Percentiles rank a stretch among this genome's conserved stretches.
phyloP scores from a whole-genome alignment of 257 asterid species.

The Prunella vulgaris region DNA sequence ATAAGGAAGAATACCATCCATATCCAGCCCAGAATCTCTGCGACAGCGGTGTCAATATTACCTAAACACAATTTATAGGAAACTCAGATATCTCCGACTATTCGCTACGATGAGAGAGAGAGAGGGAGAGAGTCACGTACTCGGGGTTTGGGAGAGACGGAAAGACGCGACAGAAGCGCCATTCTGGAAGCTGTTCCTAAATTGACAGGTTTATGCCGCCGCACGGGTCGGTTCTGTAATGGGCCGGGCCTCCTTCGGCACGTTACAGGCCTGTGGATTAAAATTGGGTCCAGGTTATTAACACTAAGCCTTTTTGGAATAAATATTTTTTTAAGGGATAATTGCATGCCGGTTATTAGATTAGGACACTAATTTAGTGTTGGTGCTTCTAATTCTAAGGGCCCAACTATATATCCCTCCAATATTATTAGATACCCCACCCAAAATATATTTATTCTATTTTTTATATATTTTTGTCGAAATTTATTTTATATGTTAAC shows the following conservation, averaged over 20 bases:
- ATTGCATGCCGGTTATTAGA: too few species aligned
- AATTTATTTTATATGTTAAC: too few species aligned
- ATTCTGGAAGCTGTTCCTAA: neutral
- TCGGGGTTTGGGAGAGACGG: constrained; percentile 27
- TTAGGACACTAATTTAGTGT: too few species aligned
- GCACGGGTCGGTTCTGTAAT: neutral
- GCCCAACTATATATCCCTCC: too few species aligned
- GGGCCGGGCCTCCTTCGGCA: neutral
- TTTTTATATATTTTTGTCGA: too few species aligned
- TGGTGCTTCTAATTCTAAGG: too few species aligned
- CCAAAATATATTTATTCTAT: too few species aligned
- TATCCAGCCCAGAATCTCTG: constrained; percentile 17
- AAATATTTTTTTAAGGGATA: too few species aligned
- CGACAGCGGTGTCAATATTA: constrained; percentile 18
- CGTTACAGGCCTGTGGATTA: neutral
- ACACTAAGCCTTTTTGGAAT: too few species aligned
- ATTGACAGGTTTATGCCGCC: constrained; percentile 11
- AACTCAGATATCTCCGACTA: constrained; percentile 15
- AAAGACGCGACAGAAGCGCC: constrained; percentile 36
- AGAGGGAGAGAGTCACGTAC: constrained; percentile 12
- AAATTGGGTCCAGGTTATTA: too few species aligned
- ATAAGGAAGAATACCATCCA: constrained; percentile 32
- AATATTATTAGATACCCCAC: too few species aligned
- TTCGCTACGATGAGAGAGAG: neutral
- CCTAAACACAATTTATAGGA: constrained; percentile 17